Evolutionary conservation across 345 rosid species (phyloP).

Genomic region (Toxicodendron radicans): DNA sequence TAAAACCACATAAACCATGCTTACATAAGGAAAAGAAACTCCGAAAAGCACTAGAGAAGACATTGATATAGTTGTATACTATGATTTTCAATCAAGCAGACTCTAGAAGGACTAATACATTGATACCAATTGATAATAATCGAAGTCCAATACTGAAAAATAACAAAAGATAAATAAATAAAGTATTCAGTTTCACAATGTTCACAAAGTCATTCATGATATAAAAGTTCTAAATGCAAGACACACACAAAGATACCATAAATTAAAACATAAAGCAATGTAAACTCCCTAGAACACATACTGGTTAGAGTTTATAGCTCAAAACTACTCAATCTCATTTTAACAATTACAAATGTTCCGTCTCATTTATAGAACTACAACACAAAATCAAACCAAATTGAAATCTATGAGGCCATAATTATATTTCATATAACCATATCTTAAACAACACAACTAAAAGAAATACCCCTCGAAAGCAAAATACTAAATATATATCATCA

Average conservation of each 20-base stretch:
- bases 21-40: constrained; percentile 14
- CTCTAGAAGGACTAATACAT: neutral
- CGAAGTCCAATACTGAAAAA: neutral
- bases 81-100: neutral
- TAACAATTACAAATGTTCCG: neutral
- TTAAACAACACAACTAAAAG: neutral
- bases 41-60: neutral
- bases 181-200: neutral
- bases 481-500: neutral
- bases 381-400: neutral
- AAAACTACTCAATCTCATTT: neutral
- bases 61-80: neutral
- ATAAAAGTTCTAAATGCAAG: neutral
- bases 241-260: neutral
- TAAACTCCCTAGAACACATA: neutral
- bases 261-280: neutral
- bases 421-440: neutral
- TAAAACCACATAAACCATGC: constrained; percentile 40
- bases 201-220: neutral
- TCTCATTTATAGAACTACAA: neutral
- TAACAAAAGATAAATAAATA: too few species aligned
- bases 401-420: neutral
- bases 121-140: neutral
- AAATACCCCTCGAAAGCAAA: constrained; percentile 3
- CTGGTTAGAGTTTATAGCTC: constrained; percentile 5